phyloP scores from a whole-genome alignment of 768 basidiomycete genomes.

The Boletus fagicola region DNA sequence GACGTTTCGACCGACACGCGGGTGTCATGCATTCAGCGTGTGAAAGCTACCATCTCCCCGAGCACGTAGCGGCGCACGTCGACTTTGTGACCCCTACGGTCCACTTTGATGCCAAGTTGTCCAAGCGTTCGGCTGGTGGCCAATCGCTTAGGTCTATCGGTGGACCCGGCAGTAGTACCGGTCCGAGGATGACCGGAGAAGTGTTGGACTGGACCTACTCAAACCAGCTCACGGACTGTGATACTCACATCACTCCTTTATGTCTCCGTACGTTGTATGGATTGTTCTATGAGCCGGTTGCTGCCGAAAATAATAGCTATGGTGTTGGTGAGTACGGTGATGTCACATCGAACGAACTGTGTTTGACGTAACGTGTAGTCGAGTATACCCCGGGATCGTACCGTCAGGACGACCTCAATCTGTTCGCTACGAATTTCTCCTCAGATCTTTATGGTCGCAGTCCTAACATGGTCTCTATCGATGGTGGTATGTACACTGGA shows the following conservation, averaged over 20 bases:
- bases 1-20: neutral
- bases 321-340: constrained; percentile 43
- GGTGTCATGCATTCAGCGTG: constrained; percentile 29
- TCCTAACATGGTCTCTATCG: constrained; percentile 29
- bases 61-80: constrained; percentile 36
- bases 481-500: constrained; percentile 40
- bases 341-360: neutral
- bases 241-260: constrained; percentile 47
- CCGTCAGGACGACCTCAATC: constrained; percentile 43
- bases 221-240: constrained; percentile 32
- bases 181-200: constrained; percentile 25
- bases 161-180: constrained; percentile 12
- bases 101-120: constrained; percentile 36
- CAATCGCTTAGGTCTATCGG: constrained; percentile 8
- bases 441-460: constrained; percentile 32
- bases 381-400: constrained; percentile 54
- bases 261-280: constrained; percentile 62
- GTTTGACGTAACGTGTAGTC: constrained; percentile 34
- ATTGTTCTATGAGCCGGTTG: constrained; percentile 45
- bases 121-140: constrained; percentile 16
- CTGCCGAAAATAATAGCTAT: constrained; percentile 47
- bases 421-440: constrained; percentile 41
- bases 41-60: constrained; percentile 41
- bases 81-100: constrained; percentile 47
- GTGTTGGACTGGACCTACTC: constrained; percentile 1